phyloP scores from a whole-genome alignment of 495 filamentous ascomycete species.

The Parathielavia hyrcaniae region DNA sequence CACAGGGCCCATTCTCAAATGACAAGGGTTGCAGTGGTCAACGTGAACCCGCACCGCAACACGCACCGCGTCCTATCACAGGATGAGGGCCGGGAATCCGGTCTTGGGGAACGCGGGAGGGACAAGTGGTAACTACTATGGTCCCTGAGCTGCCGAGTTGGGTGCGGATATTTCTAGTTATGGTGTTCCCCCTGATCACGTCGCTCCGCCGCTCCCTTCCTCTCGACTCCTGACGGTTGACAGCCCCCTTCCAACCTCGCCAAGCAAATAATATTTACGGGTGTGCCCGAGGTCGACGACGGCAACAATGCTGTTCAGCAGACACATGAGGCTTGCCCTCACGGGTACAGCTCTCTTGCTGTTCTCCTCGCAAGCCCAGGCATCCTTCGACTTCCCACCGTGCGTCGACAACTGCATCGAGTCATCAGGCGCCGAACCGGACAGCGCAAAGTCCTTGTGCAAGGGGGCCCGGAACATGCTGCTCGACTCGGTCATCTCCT shows the following conservation, averaged over 20 bases:
- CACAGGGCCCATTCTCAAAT: constrained; percentile 1
- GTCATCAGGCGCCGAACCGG: constrained; percentile 18
- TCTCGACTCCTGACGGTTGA: not conserved
- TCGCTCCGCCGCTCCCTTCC: not conserved
- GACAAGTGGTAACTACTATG: not conserved
- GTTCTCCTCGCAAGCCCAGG: constrained; percentile 5
- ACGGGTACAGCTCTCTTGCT: constrained; percentile 6
- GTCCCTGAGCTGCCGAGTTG: no score
- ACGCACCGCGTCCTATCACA: not conserved
- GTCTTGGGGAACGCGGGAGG: not conserved
- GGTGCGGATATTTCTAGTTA: not conserved
- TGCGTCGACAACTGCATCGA: constrained; percentile 28
- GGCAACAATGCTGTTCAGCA: constrained; percentile 14
- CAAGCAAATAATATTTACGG: not conserved
- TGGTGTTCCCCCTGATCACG: not conserved
- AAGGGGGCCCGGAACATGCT: constrained; percentile 17
- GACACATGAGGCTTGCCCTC: constrained; percentile 15
- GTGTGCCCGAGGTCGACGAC: not conserved
- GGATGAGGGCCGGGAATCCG: not conserved
- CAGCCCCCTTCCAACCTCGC: not conserved
- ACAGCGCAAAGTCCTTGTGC: constrained; percentile 29
- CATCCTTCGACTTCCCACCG: constrained; percentile 16
- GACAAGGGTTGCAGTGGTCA: not conserved
- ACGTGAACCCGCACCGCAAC: not conserved
- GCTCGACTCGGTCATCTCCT: constrained; percentile 25